phyloP scores from a whole-genome alignment of 2,329 filamentous ascomycete genomes.

The Cytospora paraplurivora region DNA sequence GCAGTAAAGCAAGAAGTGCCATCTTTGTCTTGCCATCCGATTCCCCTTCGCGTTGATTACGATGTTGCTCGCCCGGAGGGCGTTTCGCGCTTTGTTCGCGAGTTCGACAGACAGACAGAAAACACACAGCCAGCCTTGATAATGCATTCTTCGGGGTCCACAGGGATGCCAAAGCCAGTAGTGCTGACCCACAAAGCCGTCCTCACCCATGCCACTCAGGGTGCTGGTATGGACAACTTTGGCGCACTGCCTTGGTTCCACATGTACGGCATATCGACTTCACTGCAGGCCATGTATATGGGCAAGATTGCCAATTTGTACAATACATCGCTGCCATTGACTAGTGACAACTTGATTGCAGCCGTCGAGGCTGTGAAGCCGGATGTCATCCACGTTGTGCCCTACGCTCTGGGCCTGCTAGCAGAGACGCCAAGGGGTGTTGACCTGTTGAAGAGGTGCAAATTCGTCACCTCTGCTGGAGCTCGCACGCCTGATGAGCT shows the following conservation, averaged over 20 bases:
- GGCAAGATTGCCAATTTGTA: slow-evolving; percentile 45
- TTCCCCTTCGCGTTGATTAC: not conserved
- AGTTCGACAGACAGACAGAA: slow-evolving; percentile 32
- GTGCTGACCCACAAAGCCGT: slow-evolving; percentile 45
- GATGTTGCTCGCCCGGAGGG: not conserved
- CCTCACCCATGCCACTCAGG: slow-evolving; percentile 39
- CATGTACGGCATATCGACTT: slow-evolving; percentile 44
- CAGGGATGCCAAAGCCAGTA: slow-evolving; percentile 49
- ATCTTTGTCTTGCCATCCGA: not conserved
- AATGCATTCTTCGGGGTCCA: slow-evolving; percentile 52
- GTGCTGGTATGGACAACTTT: slow-evolving; percentile 44
- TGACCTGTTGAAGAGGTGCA: slow-evolving; percentile 40
- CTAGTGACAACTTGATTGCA: slow-evolving; percentile 39
- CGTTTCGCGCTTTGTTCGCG: not conserved
- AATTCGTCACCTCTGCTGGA: slow-evolving; percentile 44
- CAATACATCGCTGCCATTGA: slow-evolving; percentile 44
- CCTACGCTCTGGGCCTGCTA: slow-evolving; percentile 45
- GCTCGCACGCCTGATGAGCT: slow-evolving; percentile 46
- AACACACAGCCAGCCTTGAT: slow-evolving; percentile 42
- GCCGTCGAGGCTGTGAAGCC: slow-evolving; percentile 41
- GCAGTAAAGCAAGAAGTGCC: not conserved
- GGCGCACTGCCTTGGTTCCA: slow-evolving; percentile 49
- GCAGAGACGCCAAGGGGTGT: slow-evolving; percentile 41
- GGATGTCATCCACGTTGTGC: slow-evolving; percentile 45
- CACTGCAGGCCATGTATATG: slow-evolving; percentile 48